Percentiles rank a stretch among this genome's conserved stretches.
Evolutionary conservation across 1,284 basidiomycete genomes (phyloP).

Genomic region (Abortiporus biennis): DNA sequence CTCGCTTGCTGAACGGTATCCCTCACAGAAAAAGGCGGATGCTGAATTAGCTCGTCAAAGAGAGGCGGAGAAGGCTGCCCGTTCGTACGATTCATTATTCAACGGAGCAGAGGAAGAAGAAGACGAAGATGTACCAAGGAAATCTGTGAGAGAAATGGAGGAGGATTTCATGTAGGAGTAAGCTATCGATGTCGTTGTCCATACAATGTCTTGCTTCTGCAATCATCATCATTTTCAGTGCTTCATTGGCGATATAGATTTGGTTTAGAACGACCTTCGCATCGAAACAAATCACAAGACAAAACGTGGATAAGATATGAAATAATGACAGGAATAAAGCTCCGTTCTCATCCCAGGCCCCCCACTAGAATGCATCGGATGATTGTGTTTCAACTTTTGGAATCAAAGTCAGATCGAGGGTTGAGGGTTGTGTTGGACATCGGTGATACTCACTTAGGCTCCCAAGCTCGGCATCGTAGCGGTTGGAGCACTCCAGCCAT

Average conservation of each 20-base stretch:
- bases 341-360: too few species aligned
- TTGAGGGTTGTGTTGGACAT: too few species aligned
- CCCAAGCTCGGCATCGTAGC: conserved; percentile 13
- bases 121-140: conserved; percentile 35
- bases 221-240: not conserved
- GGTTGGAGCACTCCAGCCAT: conserved; percentile 13
- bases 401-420: not conserved
- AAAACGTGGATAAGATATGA: not conserved
- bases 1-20: not conserved
- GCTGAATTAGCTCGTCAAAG: conserved; percentile 57
- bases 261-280: not conserved
- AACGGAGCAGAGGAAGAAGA: conserved; percentile 38
- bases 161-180: conserved; percentile 37
- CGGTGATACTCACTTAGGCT: too few species aligned
- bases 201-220: not conserved
- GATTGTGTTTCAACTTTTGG: not conserved
- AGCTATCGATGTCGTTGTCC: not conserved
- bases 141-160: conserved; percentile 59
- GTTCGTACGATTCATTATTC: conserved; percentile 72
- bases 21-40: conserved; percentile 62
- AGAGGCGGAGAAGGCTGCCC: conserved; percentile 72
- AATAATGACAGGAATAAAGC: not conserved
- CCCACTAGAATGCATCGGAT: too few species aligned
- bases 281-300: not conserved
- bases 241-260: not conserved